phyloP scores from a whole-genome alignment of 257 asterid species.

The Petunia axillaris region DNA sequence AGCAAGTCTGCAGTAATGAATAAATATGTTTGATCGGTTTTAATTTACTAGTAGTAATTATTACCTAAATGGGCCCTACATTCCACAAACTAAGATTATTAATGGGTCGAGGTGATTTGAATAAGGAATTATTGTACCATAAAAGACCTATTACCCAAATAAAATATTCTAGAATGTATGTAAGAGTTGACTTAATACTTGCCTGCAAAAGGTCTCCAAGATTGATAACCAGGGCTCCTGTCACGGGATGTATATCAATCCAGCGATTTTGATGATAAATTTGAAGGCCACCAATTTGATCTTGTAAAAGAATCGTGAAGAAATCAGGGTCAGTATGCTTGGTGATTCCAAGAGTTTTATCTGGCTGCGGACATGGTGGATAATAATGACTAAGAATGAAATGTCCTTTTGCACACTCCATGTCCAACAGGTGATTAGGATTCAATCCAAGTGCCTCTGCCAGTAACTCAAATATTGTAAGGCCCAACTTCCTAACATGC shows the following conservation, averaged over 20 bases:
- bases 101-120: too few relatives aligned
- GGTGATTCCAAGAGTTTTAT: conserved; percentile 24
- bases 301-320: conserved; percentile 34
- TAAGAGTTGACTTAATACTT: background rate
- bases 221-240: conserved; percentile 27
- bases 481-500: conserved; percentile 15
- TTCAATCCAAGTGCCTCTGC: conserved; percentile 31
- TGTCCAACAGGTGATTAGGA: conserved; percentile 24
- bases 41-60: too few relatives aligned
- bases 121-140: too few relatives aligned
- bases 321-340: conserved; percentile 30
- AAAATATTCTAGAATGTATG: too few relatives aligned
- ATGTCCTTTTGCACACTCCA: conserved; percentile 35
- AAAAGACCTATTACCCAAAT: too few relatives aligned
- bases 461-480: conserved; percentile 21
- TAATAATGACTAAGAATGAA: conserved; percentile 27
- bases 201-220: conserved; percentile 34
- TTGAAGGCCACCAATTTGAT: conserved; percentile 33
- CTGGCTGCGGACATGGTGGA: conserved; percentile 35
- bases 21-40: too few relatives aligned
- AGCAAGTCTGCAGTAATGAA: too few relatives aligned
- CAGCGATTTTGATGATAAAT: conserved; percentile 30
- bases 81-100: too few relatives aligned
- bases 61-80: too few relatives aligned
- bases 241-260: conserved; percentile 21